Evolutionary conservation across 2,329 filamentous ascomycete genomes (phyloP), one percentile per base, ranked within the genome.

Genomic region (Dactylellina drechsleri): DNA sequence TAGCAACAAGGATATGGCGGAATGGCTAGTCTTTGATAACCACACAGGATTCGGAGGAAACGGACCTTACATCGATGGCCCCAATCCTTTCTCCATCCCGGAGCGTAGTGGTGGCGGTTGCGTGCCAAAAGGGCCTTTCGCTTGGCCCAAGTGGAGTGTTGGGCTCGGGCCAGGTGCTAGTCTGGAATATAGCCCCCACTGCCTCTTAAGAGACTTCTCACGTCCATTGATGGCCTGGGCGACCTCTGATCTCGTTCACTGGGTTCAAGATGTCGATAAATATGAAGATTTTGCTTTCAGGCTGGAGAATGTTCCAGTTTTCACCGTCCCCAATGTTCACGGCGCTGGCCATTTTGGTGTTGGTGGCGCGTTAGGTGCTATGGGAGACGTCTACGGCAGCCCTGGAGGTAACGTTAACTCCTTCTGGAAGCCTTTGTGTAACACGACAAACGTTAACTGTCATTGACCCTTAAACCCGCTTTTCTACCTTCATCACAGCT

Each of bases 401-500:
- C 82, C 82, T 13, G 81, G 79, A 41, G 80, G 78, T 77, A 77
- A 77, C 71, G 61, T 53, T 13, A 15, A 18, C 26, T 28, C 41
- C n/a, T 28, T 28, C 43, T 31, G 40, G 6, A 26, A 50, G 41
- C 20, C 18, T 62, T 45, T 31, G 43, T 50, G 40, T 23, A 47
- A 61, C 47, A 50, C 57, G 10, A 61, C 10, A 41, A 36, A 45
- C 12, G 1, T 2, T 49, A 16, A 31, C 16, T 2, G 12, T 43
- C 8, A 18, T 31, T 36, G 13, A 16, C 13, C 16, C 26, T 15
- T n/a, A 78, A 79, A 78, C 57, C 83, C 80, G 18, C 64, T 81
- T 2, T 84, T 81, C 77, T 83, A 79, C 49, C 77, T 83, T 26
- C 82, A 83, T 67, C 81, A 83, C 67, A 78, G 78, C 2, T 81